Percentiles rank a stretch among this genome's conserved stretches.
Evolutionary conservation across 768 basidiomycete genomes (phyloP).

Genomic region (Tricholoma hemisulphureum): DNA sequence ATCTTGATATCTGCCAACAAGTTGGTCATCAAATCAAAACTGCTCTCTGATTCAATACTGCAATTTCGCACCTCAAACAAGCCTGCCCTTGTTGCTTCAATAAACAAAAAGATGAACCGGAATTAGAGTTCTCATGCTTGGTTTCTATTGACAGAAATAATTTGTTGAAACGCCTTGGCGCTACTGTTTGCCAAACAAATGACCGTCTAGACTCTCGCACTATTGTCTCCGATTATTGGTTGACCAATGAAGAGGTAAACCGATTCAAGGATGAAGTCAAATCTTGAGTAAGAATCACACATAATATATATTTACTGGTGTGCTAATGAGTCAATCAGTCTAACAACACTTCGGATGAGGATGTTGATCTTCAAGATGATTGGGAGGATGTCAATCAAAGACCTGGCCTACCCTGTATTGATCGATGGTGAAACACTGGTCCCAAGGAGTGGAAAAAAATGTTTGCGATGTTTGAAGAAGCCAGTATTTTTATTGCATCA

Average conservation of each 20-base stretch:
- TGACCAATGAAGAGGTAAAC: slow-evolving; percentile 12
- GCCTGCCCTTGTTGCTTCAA: slow-evolving; percentile 22
- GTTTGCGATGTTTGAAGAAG: slow-evolving; percentile 21
- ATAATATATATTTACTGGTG: too few relatives aligned
- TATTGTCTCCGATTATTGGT: slow-evolving; percentile 8
- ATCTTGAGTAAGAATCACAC: background rate
- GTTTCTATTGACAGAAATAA: slow-evolving; percentile 31
- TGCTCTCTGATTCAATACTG: background rate
- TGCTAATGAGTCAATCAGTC: too few relatives aligned
- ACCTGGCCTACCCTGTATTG: slow-evolving; percentile 1
- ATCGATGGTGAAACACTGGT: slow-evolving; percentile 17
- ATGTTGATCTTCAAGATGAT: background rate
- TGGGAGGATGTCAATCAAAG: background rate
- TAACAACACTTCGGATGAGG: too few relatives aligned
- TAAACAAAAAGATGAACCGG: slow-evolving; percentile 13
- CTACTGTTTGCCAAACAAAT: background rate
- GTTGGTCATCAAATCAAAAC: too few relatives aligned
- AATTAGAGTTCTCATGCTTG: slow-evolving; percentile 17
- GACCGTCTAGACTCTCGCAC: background rate
- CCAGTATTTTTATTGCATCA: slow-evolving; percentile 19
- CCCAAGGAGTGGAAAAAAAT: slow-evolving; percentile 17
- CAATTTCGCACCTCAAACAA: background rate
- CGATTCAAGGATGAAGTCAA: slow-evolving; percentile 14
- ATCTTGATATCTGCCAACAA: background rate
- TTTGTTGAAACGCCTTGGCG: slow-evolving; percentile 21